Percentiles rank a stretch among this genome's conserved stretches.
phyloP scores from a whole-genome alignment of 2,329 filamentous ascomycete species.

The Alternaria sp. region DNA sequence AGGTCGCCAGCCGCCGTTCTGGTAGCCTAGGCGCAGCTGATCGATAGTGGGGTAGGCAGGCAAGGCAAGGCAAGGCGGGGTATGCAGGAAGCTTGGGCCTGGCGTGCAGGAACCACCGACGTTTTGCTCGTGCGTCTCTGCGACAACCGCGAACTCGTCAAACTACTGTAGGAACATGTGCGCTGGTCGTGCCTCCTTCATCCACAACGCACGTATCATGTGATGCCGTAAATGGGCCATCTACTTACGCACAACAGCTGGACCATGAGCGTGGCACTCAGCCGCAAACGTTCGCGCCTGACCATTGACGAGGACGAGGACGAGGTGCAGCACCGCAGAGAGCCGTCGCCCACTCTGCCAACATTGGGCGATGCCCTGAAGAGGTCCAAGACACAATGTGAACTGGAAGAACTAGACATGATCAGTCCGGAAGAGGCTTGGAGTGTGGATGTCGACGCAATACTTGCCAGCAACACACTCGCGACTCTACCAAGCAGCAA shows the following conservation, averaged over 20 bases:
- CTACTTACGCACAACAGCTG: conserved; percentile 25
- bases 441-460: conserved; percentile 43
- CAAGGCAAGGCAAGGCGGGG: conserved; percentile 16
- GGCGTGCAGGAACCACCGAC: conserved; percentile 6
- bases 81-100: conserved; percentile 18
- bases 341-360: conserved; percentile 32
- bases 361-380: conserved; percentile 41
- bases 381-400: conserved; percentile 46
- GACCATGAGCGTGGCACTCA: conserved; percentile 43
- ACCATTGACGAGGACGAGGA: conserved; percentile 38
- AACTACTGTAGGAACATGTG: conserved; percentile 13
- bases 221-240: conserved; percentile 27
- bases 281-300: conserved; percentile 48
- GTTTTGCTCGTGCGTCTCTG: conserved; percentile 28
- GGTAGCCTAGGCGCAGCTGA: conserved; percentile 24
- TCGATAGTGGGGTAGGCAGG: conserved; percentile 18
- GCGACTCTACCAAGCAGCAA: conserved; percentile 22
- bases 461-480: conserved; percentile 41
- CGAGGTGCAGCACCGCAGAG: conserved; percentile 28
- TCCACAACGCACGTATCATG: conserved; percentile 2
- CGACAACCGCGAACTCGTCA: conserved; percentile 28
- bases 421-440: conserved; percentile 42
- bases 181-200: conserved; percentile 12
- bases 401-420: conserved; percentile 48
- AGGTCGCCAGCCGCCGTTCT: conserved; percentile 16